Evolutionary conservation across 139 green algal genomes (phyloP).

Genomic region (Micractinium conductrix): DNA sequence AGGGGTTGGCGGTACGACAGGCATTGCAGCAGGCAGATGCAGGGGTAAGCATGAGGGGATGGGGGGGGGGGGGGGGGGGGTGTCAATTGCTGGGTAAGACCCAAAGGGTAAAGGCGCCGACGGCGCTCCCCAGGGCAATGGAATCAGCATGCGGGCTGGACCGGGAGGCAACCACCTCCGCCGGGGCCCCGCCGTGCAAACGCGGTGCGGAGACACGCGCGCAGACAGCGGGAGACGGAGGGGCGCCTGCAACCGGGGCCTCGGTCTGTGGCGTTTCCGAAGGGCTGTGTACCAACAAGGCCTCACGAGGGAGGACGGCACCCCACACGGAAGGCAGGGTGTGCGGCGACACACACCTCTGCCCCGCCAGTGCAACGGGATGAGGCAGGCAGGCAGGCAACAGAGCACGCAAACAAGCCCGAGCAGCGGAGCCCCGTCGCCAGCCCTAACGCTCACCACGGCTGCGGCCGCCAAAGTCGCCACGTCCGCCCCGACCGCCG

Average conservation of each 20-base stretch:
- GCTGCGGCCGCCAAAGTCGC: no score
- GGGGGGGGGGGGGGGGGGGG: not conserved
- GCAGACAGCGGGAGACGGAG: conserved; percentile 15
- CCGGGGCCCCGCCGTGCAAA: conserved; percentile 22
- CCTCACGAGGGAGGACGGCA: conserved; percentile 35
- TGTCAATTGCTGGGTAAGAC: conserved; percentile 56
- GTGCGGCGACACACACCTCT: conserved; percentile 42
- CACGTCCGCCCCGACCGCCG: conserved; percentile 44
- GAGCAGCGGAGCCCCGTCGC: conserved; percentile 6
- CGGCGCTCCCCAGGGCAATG: conserved; percentile 56
- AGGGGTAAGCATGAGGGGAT: not conserved
- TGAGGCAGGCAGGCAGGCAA: not conserved
- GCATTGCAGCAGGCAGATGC: not conserved
- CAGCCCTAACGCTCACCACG: conserved; percentile 35
- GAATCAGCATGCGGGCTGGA: conserved; percentile 55
- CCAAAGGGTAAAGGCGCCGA: conserved; percentile 55
- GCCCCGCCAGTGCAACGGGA: conserved; percentile 21
- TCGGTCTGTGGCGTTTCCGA: conserved; percentile 49
- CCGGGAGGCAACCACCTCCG: conserved; percentile 11
- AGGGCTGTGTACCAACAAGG: conserved; percentile 49
- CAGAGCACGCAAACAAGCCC: not conserved
- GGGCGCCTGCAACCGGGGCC: conserved; percentile 37
- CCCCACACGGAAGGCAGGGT: conserved; percentile 25
- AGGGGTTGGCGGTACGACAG: not conserved
- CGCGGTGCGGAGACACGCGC: conserved; percentile 16